Conservation (phyloP, 139 green algal genomes). For the Micractinium conductrix region DNA sequence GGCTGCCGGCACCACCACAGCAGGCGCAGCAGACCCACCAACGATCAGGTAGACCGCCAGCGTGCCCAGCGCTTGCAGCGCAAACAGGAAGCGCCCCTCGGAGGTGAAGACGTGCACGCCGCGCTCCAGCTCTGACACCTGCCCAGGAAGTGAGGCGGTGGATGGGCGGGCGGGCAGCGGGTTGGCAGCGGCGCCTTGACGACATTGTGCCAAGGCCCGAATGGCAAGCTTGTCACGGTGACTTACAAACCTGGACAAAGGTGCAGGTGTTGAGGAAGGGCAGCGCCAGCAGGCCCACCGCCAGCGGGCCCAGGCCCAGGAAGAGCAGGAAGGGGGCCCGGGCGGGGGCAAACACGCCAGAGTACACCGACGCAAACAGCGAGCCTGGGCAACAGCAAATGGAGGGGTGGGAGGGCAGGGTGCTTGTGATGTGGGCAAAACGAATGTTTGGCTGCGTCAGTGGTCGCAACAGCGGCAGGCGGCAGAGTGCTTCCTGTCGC, state of each 20-base stretch:
- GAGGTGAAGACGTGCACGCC: conserved; percentile 37
- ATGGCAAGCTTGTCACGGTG: background rate
- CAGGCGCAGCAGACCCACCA: no score
- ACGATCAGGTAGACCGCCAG: conserved; percentile 65
- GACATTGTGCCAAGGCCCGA: background rate
- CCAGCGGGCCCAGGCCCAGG: conserved; percentile 51
- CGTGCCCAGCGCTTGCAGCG: conserved; percentile 43
- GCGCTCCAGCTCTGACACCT: conserved; percentile 29
- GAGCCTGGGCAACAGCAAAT: conserved; percentile 7
- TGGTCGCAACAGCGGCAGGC: background rate
- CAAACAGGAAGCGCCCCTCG: conserved; percentile 41
- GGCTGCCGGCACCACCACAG: no score
- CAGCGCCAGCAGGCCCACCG: conserved; percentile 34
- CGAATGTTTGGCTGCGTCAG: no score
- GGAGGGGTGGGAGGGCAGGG: background rate
- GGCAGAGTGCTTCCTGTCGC: background rate
- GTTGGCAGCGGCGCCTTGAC: background rate
- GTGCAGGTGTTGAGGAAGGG: conserved; percentile 60
- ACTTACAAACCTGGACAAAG: conserved; percentile 12
- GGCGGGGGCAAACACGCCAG: conserved; percentile 47
- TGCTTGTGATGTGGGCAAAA: no score
- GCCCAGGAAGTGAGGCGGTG: background rate
- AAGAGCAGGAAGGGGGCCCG: conserved; percentile 64
- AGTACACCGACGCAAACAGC: conserved; percentile 61
- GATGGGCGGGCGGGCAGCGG: no score